Evolutionary conservation across 73 alveolate genomes (phyloP), one percentile per base, ranked within the genome.

Genomic region (Effrenium voratum): DNA sequence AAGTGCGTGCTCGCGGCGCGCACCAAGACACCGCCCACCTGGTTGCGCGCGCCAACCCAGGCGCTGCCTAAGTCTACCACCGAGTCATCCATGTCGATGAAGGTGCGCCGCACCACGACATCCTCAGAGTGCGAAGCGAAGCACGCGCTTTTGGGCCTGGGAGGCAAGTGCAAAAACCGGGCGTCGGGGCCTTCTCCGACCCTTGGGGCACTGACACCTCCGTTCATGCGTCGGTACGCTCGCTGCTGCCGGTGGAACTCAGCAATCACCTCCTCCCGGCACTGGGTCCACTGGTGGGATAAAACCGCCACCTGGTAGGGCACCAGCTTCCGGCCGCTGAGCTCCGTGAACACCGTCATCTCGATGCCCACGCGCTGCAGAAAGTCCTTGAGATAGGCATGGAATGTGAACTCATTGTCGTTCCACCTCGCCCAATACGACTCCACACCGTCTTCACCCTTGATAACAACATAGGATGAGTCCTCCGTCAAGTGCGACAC

Each of bases 141-240:
- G 84, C 95, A 87, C 47, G 34, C 30, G 46, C 68, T 87, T 36
- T 87, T 87, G 60, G 95, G 95, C 84, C 47, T 40, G 30, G 95
- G 95, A 32, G 59, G 84, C 22, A 50, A 15, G 46, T 87, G 95
- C 52, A 60, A 84, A 38, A 63, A 87, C 2, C 95, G 83, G 16
- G 95, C 84, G 40, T 87, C 83, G 32, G 72, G 68, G 4, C 84
- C 95, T 36, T 87, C 95, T 2, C 95, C 95, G 16, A 87, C 95
- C 28, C 95, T 46, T 3, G 95, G 95, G 52, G 95, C 95, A 63
- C 95, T 87, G 45, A 87, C 95, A 15, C 95, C 95, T 4, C 95
- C 95, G 44, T 87, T 87, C 95, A 87, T 87, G 12, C 95, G 60
- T 44, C 95, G 19, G 84, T 87, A 87, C 1, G 95, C 95, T 41